Evolutionary conservation across 2,329 filamentous ascomycete genomes (phyloP).

Genomic region (Curvularia lunata): DNA sequence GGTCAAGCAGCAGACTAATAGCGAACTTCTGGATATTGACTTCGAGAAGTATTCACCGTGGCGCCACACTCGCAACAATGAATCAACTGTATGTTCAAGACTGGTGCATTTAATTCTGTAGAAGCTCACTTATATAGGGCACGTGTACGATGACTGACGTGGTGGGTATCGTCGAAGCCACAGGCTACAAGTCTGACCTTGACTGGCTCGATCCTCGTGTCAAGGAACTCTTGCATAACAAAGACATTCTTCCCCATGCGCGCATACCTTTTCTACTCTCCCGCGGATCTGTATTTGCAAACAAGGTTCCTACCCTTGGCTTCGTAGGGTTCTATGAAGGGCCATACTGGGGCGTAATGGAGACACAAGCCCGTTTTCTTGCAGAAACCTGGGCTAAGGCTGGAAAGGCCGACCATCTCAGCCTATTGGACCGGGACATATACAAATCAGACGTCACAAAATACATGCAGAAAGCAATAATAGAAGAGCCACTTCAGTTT

Average conservation of each 20-base stretch:
- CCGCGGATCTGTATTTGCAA: conserved; percentile 69
- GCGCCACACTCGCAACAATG: conserved; percentile 7
- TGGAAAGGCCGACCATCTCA: conserved; percentile 27
- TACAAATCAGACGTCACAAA: conserved; percentile 29
- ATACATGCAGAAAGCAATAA: conserved; percentile 55
- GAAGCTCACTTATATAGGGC: conserved; percentile 17
- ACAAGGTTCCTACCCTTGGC: conserved; percentile 67
- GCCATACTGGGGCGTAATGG: conserved; percentile 86
- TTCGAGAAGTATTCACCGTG: conserved; percentile 25
- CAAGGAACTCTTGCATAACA: conserved; percentile 60
- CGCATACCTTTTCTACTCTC: conserved; percentile 63
- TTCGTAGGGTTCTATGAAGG: conserved; percentile 86
- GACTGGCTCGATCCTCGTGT: conserved; percentile 67
- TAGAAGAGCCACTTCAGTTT: conserved; percentile 51
- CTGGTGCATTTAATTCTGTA: neutral
- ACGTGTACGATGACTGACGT: conserved; percentile 19
- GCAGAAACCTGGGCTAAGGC: conserved; percentile 62
- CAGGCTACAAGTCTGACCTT: conserved; percentile 72
- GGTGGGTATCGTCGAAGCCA: conserved; percentile 72
- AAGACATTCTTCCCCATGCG: conserved; percentile 62
- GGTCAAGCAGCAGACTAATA: conserved; percentile 22
- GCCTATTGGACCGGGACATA: neutral
- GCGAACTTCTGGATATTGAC: conserved; percentile 8
- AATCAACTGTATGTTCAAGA: conserved; percentile 12
- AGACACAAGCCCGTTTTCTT: conserved; percentile 79